Percentiles rank a stretch among this genome's conserved stretches.
Evolutionary conservation across 2,329 filamentous ascomycete genomes (phyloP).

Genomic region (Nigrograna mackinnonii): DNA sequence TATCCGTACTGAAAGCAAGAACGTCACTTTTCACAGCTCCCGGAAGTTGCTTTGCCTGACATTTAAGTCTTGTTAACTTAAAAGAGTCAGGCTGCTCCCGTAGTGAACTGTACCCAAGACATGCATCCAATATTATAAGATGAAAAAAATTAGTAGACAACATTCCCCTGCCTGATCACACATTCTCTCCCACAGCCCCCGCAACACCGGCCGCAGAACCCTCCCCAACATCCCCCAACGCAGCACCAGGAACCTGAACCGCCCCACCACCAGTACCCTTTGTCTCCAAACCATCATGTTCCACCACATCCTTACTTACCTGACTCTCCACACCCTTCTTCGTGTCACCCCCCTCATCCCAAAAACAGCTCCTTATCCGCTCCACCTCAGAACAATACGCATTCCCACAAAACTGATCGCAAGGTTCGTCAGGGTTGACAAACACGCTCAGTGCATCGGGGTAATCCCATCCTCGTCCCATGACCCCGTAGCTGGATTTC

Average conservation of each 20-base stretch:
- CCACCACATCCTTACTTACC: neutral
- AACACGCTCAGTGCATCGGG: neutral
- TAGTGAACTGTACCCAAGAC: no score
- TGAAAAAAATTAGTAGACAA: no score
- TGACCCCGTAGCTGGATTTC: neutral
- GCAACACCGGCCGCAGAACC: no score
- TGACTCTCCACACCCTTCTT: neutral
- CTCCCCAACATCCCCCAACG: neutral
- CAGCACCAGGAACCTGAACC: neutral
- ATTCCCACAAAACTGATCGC: neutral
- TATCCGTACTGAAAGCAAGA: no score
- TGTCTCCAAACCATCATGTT: neutral
- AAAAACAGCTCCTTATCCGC: neutral
- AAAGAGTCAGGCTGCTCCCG: no score
- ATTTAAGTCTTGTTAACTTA: no score
- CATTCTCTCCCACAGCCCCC: no score
- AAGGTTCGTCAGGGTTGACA: constrained; percentile 1
- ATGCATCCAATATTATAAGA: no score
- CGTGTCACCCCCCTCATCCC: no score
- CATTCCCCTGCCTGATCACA: no score
- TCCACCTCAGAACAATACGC: neutral
- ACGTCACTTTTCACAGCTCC: no score
- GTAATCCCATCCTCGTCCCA: neutral
- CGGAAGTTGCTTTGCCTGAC: no score
- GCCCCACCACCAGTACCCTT: neutral